Evolutionary conservation across 352 stramenopile species (phyloP).

Genomic region (Phytophthora syringae): DNA sequence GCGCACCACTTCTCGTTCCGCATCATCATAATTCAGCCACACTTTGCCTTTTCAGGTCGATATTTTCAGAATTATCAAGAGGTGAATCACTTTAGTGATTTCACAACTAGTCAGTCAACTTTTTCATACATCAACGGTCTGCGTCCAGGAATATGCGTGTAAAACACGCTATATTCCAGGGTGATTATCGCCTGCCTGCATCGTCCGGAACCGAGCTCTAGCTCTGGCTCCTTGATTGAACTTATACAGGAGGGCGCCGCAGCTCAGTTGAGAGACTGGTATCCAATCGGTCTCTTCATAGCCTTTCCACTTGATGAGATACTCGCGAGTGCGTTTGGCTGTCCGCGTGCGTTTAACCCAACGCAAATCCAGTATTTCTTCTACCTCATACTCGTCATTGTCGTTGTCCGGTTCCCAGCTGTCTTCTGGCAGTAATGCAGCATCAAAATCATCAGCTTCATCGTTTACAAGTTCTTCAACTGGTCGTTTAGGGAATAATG

Average conservation of each 20-base stretch:
- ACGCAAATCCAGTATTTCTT: background rate
- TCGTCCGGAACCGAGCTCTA: background rate
- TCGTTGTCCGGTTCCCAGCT: background rate
- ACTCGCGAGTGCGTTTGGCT: background rate
- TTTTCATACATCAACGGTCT: too few species aligned
- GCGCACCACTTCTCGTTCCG: too few species aligned
- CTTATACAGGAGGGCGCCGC: background rate
- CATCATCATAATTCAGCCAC: too few species aligned
- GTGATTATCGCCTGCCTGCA: background rate
- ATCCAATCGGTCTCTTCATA: background rate
- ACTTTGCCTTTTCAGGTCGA: too few species aligned
- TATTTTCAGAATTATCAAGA: too few species aligned
- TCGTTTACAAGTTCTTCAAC: background rate
- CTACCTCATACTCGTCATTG: background rate
- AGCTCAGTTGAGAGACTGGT: background rate
- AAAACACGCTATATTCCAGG: too few species aligned
- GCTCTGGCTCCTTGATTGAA: conserved; percentile 6
- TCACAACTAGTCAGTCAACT: too few species aligned
- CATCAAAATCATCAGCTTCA: conserved; percentile 1
- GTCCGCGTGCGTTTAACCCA: background rate
- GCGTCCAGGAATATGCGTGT: too few species aligned
- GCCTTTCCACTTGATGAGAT: conserved; percentile 8
- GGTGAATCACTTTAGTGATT: too few species aligned
- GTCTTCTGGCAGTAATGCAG: background rate
- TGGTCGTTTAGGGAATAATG: background rate